Conservation (phyloP, 2,329 filamentous ascomycete genomes). For the Myriosclerotinia curreyana region DNA sequence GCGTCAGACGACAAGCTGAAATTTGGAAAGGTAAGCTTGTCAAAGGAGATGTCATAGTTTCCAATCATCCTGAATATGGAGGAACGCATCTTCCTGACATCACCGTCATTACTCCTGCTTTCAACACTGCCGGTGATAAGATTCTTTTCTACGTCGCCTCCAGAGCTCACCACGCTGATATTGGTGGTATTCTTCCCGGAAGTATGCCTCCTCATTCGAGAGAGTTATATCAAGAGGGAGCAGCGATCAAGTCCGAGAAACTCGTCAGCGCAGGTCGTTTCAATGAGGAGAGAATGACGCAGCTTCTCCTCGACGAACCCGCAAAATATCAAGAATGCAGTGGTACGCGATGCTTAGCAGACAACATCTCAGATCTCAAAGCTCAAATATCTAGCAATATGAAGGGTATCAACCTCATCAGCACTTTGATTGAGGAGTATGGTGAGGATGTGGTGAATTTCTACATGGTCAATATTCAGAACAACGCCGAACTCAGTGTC, state of each 20-base stretch:
- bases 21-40: slow-evolving; percentile 78
- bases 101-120: slow-evolving; percentile 76
- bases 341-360: slow-evolving; percentile 73
- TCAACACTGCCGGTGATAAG: slow-evolving; percentile 57
- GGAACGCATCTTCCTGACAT: slow-evolving; percentile 83
- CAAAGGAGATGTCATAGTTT: slow-evolving; percentile 76
- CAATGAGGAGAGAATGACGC: slow-evolving; percentile 71
- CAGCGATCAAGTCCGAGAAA: slow-evolving; percentile 63
- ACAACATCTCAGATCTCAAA: slow-evolving; percentile 84
- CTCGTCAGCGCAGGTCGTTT: slow-evolving; percentile 74
- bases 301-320: slow-evolving; percentile 70
- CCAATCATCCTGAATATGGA: slow-evolving; percentile 80
- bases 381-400: slow-evolving; percentile 85
- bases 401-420: slow-evolving; percentile 77
- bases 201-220: slow-evolving; percentile 78
- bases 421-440: slow-evolving; percentile 72
- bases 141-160: slow-evolving; percentile 36
- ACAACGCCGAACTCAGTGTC: slow-evolving; percentile 75
- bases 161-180: slow-evolving; percentile 74
- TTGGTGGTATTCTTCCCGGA: slow-evolving; percentile 77
- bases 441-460: slow-evolving; percentile 73
- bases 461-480: slow-evolving; percentile 81
- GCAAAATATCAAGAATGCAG: slow-evolving; percentile 72
- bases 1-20: slow-evolving; percentile 72
- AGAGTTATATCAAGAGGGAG: slow-evolving; percentile 62